Evolutionary conservation across 2,329 filamentous ascomycete species (phyloP).

Genomic region (Aspergillus calidoustus): DNA sequence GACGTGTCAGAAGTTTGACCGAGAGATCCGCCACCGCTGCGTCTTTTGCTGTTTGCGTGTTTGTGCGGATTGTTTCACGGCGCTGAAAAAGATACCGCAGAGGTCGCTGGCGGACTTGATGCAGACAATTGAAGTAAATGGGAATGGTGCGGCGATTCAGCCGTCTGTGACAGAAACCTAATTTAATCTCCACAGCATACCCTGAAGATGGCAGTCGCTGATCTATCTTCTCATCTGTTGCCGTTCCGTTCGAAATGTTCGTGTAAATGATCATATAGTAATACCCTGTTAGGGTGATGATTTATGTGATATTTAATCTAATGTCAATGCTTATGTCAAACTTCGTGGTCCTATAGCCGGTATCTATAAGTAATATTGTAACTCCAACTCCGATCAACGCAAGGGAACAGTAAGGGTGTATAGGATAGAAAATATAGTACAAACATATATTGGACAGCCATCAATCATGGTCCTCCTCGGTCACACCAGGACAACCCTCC

Average conservation of each 20-base stretch:
- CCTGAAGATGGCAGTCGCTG: not conserved
- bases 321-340: not conserved
- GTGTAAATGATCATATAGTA: constrained; percentile 18
- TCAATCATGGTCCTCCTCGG: constrained; percentile 80
- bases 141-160: constrained; percentile 3
- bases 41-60: constrained; percentile 49
- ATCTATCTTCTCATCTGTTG: not conserved
- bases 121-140: constrained; percentile 22
- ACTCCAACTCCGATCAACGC: constrained; percentile 13
- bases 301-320: constrained; percentile 6
- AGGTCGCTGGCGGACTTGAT: constrained; percentile 42
- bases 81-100: constrained; percentile 37
- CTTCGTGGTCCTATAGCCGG: not conserved
- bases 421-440: not conserved
- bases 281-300: constrained; percentile 16
- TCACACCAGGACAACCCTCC: constrained; percentile 86
- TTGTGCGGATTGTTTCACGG: constrained; percentile 41
- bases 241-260: not conserved
- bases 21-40: constrained; percentile 44
- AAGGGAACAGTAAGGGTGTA: constrained; percentile 11
- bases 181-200: not conserved
- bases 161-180: not conserved
- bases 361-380: not conserved
- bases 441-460: constrained; percentile 8
- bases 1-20: constrained; percentile 46